Base-by-base conservation (phyloP, 768 basidiomycete genomes). In the Xerocomellus chrysenteron region DNA sequence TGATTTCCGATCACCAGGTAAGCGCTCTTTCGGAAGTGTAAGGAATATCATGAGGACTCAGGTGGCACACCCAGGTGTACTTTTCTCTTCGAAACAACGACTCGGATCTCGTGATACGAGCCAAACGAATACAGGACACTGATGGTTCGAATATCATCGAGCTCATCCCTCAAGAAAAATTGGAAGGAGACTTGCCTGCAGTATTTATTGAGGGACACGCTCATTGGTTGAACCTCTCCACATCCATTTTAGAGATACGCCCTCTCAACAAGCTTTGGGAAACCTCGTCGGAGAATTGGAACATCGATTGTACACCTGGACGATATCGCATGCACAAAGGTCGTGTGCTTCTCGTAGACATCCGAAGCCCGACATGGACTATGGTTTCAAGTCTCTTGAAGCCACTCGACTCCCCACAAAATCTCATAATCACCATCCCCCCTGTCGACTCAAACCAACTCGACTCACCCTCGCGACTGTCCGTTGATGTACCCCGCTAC, bases 401-500 rank as follows among this genome's bases (percentile, higher is more conserved):
- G n/a, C 62, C 69, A 1, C 55, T 75, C 1, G 74, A 72, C 19
- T 37, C 44, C 30, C 28, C 54, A 2, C 37, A 57, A 19, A 65
- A 63, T 33, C 63, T 74, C 8, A 21, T 68, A 26, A 47, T 76
- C 30, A 66, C 50, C 0, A 33, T 13, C 7, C 48, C 47, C 8
- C n/a, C 39, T 2, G 28, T 11, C 5, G 14, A 56, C 24, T 21
- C 40, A 13, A 16, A 36, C 35, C 19, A 48, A 13, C 2, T 24
- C 13, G 28, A 19, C 0, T 45, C 51, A 21, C 21, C 43, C 2
- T 42, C 35, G 12, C 55, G 46, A 8, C 53, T 82, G 0, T 64
- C 57, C 1, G 66, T 75, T 37, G 53, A 63, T 0, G 61, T 82
- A 7, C 78, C 78, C 28, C 76, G 78, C 17, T 76, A 75, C 46